Percentiles rank a stretch among this genome's conserved stretches.
Evolutionary conservation across 208 protist species (phyloP).

Genomic region (Baffinella frigidus): DNA sequence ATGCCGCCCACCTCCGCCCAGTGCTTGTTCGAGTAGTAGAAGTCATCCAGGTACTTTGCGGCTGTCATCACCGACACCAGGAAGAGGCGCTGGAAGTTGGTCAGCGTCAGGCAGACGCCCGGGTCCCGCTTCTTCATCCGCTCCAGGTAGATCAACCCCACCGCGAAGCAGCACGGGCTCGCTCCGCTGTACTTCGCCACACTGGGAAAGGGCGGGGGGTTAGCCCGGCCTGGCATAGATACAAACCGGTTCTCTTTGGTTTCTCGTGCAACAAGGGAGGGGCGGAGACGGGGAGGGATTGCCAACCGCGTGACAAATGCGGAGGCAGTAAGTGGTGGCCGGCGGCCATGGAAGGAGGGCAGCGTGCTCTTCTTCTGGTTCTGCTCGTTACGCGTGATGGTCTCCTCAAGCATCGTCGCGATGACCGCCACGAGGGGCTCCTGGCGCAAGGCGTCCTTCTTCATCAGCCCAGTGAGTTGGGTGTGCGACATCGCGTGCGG

Average conservation of each 20-base stretch:
- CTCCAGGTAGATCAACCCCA: constrained; percentile 55
- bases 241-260: too few relatives aligned
- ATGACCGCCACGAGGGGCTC: constrained; percentile 51
- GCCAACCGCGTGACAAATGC: constrained; percentile 38
- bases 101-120: constrained; percentile 11
- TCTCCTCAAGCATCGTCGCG: constrained; percentile 43
- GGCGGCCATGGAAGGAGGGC: neutral
- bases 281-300: neutral
- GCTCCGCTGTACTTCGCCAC: constrained; percentile 41
- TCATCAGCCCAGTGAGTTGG: neutral
- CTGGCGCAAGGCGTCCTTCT: constrained; percentile 25
- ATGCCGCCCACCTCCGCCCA: constrained; percentile 57
- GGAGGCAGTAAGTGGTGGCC: constrained; percentile 23
- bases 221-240: neutral
- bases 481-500: neutral
- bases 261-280: neutral
- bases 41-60: constrained; percentile 44
- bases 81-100: constrained; percentile 57
- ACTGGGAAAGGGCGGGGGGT: neutral
- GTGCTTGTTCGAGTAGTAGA: constrained; percentile 61
- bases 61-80: constrained; percentile 42
- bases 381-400: constrained; percentile 17
- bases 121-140: constrained; percentile 59
- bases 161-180: constrained; percentile 38
- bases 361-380: neutral